Evolutionary conservation across 306 rosid genomes (phyloP), one percentile per base, ranked within the genome.

Genomic region (Citrullus amarus): DNA sequence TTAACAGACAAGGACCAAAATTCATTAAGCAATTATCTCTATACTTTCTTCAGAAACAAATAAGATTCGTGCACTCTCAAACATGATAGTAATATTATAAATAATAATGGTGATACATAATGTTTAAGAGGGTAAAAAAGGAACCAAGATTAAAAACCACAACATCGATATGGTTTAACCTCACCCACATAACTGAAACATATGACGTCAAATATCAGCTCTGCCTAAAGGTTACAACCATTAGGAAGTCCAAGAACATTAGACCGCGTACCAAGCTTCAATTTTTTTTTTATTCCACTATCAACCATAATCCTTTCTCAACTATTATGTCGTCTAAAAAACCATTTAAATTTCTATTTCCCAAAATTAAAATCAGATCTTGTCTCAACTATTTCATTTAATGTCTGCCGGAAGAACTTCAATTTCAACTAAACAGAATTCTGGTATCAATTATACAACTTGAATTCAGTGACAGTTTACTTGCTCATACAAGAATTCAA

Each of bases 41-140:
- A 65, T 38, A 66, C 72, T 66, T 34, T 36, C 71, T 65, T 66
- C 75, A 69, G 53, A 69, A 69, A 44, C 8, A 69, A 43, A 69
- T 11, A 41, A 38, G 6, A 43, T 51, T 20, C 36, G 10, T 68
- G 74, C 18, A 20, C 55, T 10, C 53, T 43, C 34, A 41, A n/a
- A 69, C 16, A 38, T 25, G 7, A 39, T 25, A 25, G 28, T 25
- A 25, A 25, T 25, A 25, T 25, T 66, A 4, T 5, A 12, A 48
- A 48, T 10, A 48, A 48, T 2, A 48, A 48, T 41, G 32, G 54
- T 41, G 11, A n/a, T 68, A 68, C 75, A 68, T 14, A 68, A 41
- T 14, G 34, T 20, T 39, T 50, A 20, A 7, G 54, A 18, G 54
- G 14, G 5, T 20, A 15, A 41, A 41, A 39, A 15, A 63, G 6